Evolutionary conservation across 768 basidiomycete species (phyloP), one percentile per base, ranked within the genome.

Genomic region (Serendipita sp.): DNA sequence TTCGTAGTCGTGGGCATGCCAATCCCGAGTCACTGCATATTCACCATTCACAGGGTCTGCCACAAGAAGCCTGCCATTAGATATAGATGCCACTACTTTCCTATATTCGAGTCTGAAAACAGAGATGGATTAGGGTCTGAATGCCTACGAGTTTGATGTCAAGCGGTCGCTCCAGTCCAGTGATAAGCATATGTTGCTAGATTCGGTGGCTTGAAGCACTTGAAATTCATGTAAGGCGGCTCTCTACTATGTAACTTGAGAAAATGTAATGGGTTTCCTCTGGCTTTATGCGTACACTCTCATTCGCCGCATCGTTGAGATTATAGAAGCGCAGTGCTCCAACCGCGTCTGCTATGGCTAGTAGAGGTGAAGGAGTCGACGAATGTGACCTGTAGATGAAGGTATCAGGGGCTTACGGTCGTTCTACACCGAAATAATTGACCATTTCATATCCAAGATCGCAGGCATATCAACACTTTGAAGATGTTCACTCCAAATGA

Each of bases 371-470:
- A 45, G 27, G 3, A 11, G 31, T 43, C 31, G 33, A 1, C 2
- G n/a, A 43, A n/a, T 43, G 31, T 10, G 46, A 63, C 67, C n/a
- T 29, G 6, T 75, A 72, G 86, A 83, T 68, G 83, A 85, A 87
- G 67, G 16, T 36, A 1, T 45, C 55, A 63, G 37, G 5, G 37
- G 31, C 44, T 29, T 43, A 60, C 62, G 23, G 43, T 15, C 18
- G 23, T 36, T n/a, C 62, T 11, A 11, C 52, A 34, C 18, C 8
- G 15, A 29, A 34, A 3, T 15, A 5, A 46, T 66, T 68, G 70
- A 93, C 96, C 96, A 99, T 79, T 97, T 97, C 81, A 92, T 84
- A 72, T 99, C 96, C 29, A 87, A 79, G 33, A 99, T 80, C 5
- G 92, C 96, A 1, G 92, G 85, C 16, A 88, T 73, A 63, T 84